phyloP scores from a whole-genome alignment of 1,139 yeast genomes.

The Debaryomyces sp. region DNA sequence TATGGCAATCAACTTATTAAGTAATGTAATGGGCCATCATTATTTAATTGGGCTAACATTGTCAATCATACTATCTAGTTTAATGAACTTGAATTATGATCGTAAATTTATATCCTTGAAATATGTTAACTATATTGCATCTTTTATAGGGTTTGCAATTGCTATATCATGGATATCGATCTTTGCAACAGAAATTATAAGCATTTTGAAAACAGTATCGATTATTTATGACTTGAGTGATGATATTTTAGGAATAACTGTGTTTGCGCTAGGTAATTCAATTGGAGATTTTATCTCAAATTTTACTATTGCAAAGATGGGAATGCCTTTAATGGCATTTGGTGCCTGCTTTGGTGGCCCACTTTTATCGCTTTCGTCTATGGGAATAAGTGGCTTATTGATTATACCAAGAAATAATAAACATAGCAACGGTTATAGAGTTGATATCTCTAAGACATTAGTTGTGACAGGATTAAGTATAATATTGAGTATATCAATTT shows the following conservation, averaged over 20 bases:
- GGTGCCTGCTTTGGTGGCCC: constrained; percentile 98
- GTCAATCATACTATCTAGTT: constrained; percentile 12
- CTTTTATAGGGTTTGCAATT: constrained; percentile 64
- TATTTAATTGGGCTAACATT: constrained; percentile 15
- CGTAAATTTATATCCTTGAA: constrained; percentile 10
- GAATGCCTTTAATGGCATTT: constrained; percentile 89
- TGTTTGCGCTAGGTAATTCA: constrained; percentile 92
- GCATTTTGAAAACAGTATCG: constrained; percentile 65
- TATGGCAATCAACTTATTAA: constrained; percentile 20
- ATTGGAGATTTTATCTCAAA: constrained; percentile 88
- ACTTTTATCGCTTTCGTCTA: constrained; percentile 49
- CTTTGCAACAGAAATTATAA: constrained; percentile 78
- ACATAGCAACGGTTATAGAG: constrained; percentile 20
- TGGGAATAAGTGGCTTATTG: constrained; percentile 62
- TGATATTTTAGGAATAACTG: constrained; percentile 79
- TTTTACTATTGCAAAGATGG: constrained; percentile 79
- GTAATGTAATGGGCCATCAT: constrained; percentile 11
- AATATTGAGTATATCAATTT: constrained; percentile 52
- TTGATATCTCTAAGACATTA: constrained; percentile 46
- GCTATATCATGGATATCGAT: constrained; percentile 75
- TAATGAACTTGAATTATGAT: constrained; percentile 10
- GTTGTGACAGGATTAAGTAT: constrained; percentile 55
- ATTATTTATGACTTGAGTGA: constrained; percentile 66
- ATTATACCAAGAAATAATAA: constrained; percentile 32
- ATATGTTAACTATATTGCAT: constrained; percentile 32